Percentiles rank a stretch among this genome's conserved stretches.
Conservation (phyloP, 129 eudicot species). For the Flaveria brownii region DNA sequence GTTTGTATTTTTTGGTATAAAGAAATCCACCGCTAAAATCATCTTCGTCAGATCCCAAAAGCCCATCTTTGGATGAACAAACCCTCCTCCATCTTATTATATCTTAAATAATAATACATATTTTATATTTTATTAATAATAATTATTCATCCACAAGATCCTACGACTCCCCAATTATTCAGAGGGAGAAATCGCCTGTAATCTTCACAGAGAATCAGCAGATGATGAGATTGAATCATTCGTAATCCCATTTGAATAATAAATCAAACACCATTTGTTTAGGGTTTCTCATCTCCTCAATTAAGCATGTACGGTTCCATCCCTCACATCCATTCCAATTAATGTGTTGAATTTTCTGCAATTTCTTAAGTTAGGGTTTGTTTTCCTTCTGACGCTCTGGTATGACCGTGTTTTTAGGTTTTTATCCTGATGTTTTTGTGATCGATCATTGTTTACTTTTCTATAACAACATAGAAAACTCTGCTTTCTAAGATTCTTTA, state of each 20-base stretch:
- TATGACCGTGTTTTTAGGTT: not conserved
- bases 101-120: not conserved
- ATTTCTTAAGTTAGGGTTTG: not conserved
- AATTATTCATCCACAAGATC: slow-evolving; percentile 16
- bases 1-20: too few relatives aligned
- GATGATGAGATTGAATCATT: not conserved
- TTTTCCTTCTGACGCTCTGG: not conserved
- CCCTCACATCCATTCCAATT: not conserved
- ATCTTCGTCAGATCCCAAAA: slow-evolving; percentile 28
- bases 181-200: not conserved
- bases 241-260: not conserved
- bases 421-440: not conserved
- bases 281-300: slow-evolving; percentile 10
- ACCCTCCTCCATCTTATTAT: slow-evolving; percentile 2
- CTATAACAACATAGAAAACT: not conserved
- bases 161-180: not conserved
- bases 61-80: slow-evolving; percentile 29
- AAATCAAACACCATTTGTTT: slow-evolving; percentile 10
- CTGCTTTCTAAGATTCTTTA: not conserved
- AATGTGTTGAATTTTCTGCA: not conserved
- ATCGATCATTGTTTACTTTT: slow-evolving; percentile 15
- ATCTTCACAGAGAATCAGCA: not conserved
- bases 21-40: not conserved
- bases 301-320: slow-evolving; percentile 31
- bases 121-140: too few relatives aligned